Percentiles rank a stretch among this genome's conserved stretches.
Conservation (phyloP, 108 stramenopile species). For the Discostella stelligeroides region DNA sequence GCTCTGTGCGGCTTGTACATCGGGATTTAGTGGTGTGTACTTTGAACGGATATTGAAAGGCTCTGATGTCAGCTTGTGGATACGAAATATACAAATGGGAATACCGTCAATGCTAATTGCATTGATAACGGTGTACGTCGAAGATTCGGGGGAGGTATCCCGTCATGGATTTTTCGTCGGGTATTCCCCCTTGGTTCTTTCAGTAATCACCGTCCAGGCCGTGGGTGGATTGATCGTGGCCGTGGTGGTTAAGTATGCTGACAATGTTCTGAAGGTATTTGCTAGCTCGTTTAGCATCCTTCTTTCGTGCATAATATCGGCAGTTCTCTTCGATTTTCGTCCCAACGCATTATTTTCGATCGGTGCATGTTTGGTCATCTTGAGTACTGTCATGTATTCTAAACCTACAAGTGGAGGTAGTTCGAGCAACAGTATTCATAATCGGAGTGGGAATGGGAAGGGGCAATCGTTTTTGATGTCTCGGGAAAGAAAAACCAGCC, state of each 20-base stretch:
- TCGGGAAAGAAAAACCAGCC: constrained; percentile 10
- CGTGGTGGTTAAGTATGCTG: constrained; percentile 96
- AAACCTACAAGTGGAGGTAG: constrained; percentile 50
- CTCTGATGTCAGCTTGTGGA: constrained; percentile 85
- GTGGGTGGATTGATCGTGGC: constrained; percentile 96
- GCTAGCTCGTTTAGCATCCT: constrained; percentile 95
- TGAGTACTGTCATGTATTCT: constrained; percentile 78
- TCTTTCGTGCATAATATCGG: constrained; percentile 86
- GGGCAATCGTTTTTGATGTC: constrained; percentile 9
- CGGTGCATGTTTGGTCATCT: constrained; percentile 75
- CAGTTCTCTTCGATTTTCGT: constrained; percentile 90
- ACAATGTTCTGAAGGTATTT: constrained; percentile 97
- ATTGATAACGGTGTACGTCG: constrained; percentile 66
- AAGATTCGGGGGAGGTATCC: constrained; percentile 64
- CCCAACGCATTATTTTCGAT: constrained; percentile 66
- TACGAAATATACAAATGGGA: constrained; percentile 98
- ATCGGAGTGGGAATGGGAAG: constrained; percentile 1
- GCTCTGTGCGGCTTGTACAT: constrained; percentile 91
- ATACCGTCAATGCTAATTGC: constrained; percentile 88
- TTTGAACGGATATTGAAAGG: constrained; percentile 98
- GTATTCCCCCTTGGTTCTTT: constrained; percentile 84
- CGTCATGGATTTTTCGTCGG: constrained; percentile 91
- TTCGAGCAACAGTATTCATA: not conserved
- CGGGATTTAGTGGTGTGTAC: constrained; percentile 96
- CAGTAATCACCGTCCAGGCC: constrained; percentile 91